Percentiles rank a stretch among this genome's conserved stretches.
Conservation (phyloP, 1,284 basidiomycete species). For the Singerocomus inundabilis region DNA sequence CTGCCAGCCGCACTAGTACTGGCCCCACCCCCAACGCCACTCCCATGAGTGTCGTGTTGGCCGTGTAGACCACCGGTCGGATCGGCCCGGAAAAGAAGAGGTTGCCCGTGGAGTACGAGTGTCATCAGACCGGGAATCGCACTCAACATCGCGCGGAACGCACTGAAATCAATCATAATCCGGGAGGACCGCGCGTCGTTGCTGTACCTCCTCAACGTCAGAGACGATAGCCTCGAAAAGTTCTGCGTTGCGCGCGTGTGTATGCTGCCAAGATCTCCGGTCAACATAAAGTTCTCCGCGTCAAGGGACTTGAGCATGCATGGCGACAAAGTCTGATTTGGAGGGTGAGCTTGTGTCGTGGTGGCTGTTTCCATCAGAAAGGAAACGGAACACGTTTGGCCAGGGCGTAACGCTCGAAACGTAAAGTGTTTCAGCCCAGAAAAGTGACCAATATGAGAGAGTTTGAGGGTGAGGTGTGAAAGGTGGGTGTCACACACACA, state of each 20-base stretch:
- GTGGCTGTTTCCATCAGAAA: constrained; percentile 23
- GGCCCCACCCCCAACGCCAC: background rate
- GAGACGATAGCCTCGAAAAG: constrained; percentile 25
- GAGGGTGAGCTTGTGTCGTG: constrained; percentile 4
- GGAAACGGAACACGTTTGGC: constrained; percentile 29
- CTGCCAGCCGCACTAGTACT: background rate
- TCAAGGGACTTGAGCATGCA: constrained; percentile 30
- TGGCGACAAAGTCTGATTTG: background rate
- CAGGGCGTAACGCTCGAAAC: constrained; percentile 32
- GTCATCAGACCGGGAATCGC: constrained; percentile 25
- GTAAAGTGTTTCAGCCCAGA: constrained; percentile 28
- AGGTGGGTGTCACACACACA: constrained; percentile 30
- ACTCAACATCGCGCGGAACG: constrained; percentile 27
- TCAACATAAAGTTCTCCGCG: constrained; percentile 28
- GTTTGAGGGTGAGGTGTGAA: constrained; percentile 29
- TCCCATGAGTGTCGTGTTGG: constrained; percentile 3
- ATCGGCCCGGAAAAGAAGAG: constrained; percentile 25
- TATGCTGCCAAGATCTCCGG: constrained; percentile 21
- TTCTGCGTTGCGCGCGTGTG: constrained; percentile 13
- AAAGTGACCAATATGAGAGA: constrained; percentile 20
- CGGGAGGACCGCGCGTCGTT: constrained; percentile 29
- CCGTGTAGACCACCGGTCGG: constrained; percentile 11
- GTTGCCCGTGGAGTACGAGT: constrained; percentile 29
- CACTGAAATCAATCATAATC: constrained; percentile 29
- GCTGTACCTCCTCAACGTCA: constrained; percentile 30